These are phyloP conservation scores for Globisporangium parvum DNA, from an alignment of 352 stramenopile species.

Conservation along the genomic window DNA sequence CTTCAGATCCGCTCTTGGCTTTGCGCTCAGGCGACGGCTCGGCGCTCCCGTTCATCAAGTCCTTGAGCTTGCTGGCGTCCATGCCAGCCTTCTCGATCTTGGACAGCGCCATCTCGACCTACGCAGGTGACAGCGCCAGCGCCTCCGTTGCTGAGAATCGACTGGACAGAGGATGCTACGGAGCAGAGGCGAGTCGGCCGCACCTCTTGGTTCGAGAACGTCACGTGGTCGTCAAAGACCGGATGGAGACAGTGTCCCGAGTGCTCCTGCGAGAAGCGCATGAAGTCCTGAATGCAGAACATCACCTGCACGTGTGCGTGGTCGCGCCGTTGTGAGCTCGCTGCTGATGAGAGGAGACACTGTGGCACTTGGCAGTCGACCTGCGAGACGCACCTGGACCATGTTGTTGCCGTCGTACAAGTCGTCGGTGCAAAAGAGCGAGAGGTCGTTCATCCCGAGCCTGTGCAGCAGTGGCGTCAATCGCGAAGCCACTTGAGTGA, in stretches of 20 bases:
- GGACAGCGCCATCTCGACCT: conserved; percentile 66
- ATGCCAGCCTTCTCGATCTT: conserved; percentile 60
- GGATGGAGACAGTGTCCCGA: conserved; percentile 40
- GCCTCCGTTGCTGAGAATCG: too few species aligned
- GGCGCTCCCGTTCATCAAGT: conserved; percentile 20
- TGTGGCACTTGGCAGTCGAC: not conserved
- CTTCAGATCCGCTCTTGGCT: conserved; percentile 2
- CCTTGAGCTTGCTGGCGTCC: conserved; percentile 37
- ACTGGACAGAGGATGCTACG: not conserved
- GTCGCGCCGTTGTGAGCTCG: not conserved
- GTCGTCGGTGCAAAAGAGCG: conserved; percentile 79
- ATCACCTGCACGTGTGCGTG: conserved; percentile 36
- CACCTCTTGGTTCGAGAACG: conserved; percentile 69
- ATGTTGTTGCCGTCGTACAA: conserved; percentile 84
- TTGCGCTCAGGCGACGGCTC: not conserved
- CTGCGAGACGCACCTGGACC: conserved; percentile 41
- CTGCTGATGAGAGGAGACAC: not conserved
- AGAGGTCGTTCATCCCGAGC: conserved; percentile 79
- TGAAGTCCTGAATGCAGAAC: conserved; percentile 76
- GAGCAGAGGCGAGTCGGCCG: not conserved
- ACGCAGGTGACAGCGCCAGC: not conserved
- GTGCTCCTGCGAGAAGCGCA: conserved; percentile 49
- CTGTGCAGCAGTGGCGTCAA: conserved; percentile 14
- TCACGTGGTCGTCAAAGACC: conserved; percentile 30
- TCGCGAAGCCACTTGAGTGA: not conserved